Evolutionary conservation across 176 grass and related monocot species (phyloP).

Genomic region (Oryza rufipogon): DNA sequence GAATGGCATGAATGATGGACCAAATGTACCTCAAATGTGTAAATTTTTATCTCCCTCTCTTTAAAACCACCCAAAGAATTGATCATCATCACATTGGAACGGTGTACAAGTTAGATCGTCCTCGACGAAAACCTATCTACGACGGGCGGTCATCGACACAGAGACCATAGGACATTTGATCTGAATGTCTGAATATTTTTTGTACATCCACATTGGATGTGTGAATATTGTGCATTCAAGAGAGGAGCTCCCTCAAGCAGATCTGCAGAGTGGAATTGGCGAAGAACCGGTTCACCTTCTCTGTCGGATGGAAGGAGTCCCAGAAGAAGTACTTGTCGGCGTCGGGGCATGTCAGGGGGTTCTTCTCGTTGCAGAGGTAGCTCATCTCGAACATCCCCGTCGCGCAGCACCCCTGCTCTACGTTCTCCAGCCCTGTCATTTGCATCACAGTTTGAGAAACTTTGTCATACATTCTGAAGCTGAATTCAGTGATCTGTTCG

Average conservation of each 20-base stretch:
- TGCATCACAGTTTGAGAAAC: background rate
- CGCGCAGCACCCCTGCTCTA: conserved; percentile 72
- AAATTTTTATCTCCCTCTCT: conserved; percentile 13
- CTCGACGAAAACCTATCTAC: conserved; percentile 6
- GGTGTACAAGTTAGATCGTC: background rate
- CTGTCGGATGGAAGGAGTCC: conserved; percentile 84
- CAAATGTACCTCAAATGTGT: conserved; percentile 33
- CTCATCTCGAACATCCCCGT: conserved; percentile 77
- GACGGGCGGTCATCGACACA: background rate
- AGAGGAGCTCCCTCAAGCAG: conserved; percentile 47
- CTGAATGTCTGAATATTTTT: background rate
- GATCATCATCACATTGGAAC: background rate
- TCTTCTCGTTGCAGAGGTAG: conserved; percentile 55
- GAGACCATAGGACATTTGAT: background rate
- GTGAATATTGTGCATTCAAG: background rate
- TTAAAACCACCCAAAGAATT: conserved; percentile 21
- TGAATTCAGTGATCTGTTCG: too few relatives aligned
- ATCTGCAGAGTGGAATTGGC: conserved; percentile 43
- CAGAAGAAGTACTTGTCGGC: conserved; percentile 78
- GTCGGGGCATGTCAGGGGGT: conserved; percentile 52
- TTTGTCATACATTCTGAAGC: too few relatives aligned
- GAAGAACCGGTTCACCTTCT: conserved; percentile 72
- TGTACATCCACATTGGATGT: background rate
- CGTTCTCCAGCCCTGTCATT: conserved; percentile 73
- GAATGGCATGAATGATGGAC: conserved; percentile 24